Evolutionary conservation across 768 basidiomycete genomes (phyloP), one percentile per base, ranked within the genome.

Genomic region (Nevesoporus exiguus): DNA sequence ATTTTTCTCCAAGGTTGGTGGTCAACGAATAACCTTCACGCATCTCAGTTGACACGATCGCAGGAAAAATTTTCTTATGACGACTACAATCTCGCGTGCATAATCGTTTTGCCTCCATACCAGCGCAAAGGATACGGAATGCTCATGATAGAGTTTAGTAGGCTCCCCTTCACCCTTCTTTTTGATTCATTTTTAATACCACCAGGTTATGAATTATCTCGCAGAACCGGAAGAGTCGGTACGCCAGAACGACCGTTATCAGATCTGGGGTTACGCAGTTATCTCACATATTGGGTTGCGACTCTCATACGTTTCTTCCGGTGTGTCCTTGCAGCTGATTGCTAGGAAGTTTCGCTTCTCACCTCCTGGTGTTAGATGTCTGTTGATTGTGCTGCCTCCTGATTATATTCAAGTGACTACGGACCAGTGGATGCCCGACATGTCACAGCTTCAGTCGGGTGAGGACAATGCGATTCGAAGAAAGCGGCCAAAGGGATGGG

Each of bases 141-240:
- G 79, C 84, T 98, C 24, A 80, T 99, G 80, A 98, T 98, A 58
- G 96, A 99, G 74, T 97, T 98, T 77, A 98, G 96, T 96, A 66
- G 41, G 92, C 73, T n/a, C 33, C 39, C 30, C 22, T 36, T 42
- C 7, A 21, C 19, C 24, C 15, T 31, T 13, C 22, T 8, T 13
- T 49, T 31, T 39, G 14, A 22, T 31, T 41, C 52, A 50, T 31
- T 47, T 31, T 27, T 53, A 15, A 24, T 24, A 2, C 43, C 47
- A 17, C 34, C 31, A 98, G 95, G 95, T 70, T 99, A 99, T 64
- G 93, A 96, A 67, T 77, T 98, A 7, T 97, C 93, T 19, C 81
- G 89, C 41, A 80, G 85, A 49, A 78, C 81, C 11, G 85, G 86
- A 2, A 90, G 86, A 63, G 77, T 90, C 7, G 94, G 94, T 17